Evolutionary conservation across 31 red algal species (phyloP).

Genomic region (Odonthalia washingtoniensis): DNA sequence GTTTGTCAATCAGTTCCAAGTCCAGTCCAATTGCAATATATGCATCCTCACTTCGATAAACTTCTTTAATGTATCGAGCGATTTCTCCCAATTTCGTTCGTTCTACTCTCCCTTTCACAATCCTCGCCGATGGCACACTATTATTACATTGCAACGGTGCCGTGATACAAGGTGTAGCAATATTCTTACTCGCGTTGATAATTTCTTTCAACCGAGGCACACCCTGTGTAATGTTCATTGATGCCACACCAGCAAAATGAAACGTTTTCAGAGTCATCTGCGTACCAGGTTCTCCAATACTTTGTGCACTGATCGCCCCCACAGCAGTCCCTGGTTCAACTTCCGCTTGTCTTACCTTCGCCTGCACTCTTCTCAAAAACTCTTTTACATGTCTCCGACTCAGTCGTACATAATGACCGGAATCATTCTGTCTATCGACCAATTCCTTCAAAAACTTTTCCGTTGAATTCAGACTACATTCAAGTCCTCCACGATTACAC

Average conservation of each 20-base stretch:
- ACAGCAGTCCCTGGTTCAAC: conserved; percentile 97
- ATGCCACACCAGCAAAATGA: conserved; percentile 98
- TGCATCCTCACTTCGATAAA: conserved; percentile 72
- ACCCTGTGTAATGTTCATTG: conserved; percentile 99
- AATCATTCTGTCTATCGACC: conserved; percentile 18
- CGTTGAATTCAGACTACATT: conserved; percentile 23
- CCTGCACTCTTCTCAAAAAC: conserved; percentile 64
- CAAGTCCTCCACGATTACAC: conserved; percentile 60
- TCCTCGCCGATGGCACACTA: conserved; percentile 75
- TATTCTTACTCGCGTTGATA: conserved; percentile 93
- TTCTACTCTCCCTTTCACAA: conserved; percentile 91
- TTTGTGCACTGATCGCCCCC: conserved; percentile 94
- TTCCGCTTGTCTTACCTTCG: conserved; percentile 62
- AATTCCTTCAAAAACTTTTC: conserved; percentile 50
- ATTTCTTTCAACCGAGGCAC: conserved; percentile 99
- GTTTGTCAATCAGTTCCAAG: conserved; percentile 62
- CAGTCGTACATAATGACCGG: conserved; percentile 20
- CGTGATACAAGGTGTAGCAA: conserved; percentile 90
- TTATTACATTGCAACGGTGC: conserved; percentile 70
- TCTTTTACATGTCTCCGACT: conserved; percentile 57
- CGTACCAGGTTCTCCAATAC: conserved; percentile 97
- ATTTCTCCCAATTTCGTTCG: conserved; percentile 83
- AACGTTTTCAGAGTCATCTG: conserved; percentile 99
- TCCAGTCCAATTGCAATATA: conserved; percentile 90
- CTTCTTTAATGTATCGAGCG: conserved; percentile 84